Evolutionary conservation across 257 asterid species (phyloP).

Genomic region (Capsicum pubescens): DNA sequence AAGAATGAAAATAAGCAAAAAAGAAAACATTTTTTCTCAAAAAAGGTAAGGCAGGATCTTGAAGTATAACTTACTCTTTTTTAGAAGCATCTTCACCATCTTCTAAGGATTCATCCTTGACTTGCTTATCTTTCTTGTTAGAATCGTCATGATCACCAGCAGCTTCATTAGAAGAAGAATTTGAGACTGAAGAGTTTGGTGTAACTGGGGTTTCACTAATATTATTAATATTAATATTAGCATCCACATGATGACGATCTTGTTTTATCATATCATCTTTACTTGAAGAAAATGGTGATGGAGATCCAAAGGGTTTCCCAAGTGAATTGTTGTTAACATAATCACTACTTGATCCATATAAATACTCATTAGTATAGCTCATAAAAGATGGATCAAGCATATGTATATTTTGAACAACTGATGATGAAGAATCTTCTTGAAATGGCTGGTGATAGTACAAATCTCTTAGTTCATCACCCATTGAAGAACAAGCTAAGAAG

Average conservation of each 20-base stretch:
- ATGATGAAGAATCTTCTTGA: constrained; percentile 39
- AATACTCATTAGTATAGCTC: constrained; percentile 48
- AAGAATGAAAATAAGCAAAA: background rate
- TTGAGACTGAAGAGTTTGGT: constrained; percentile 67
- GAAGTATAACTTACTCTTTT: constrained; percentile 53
- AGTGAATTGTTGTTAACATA: constrained; percentile 34
- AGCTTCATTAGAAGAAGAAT: constrained; percentile 63
- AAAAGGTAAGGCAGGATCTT: background rate
- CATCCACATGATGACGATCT: background rate
- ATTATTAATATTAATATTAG: constrained; percentile 31
- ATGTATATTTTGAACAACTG: constrained; percentile 41
- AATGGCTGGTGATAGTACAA: constrained; percentile 62
- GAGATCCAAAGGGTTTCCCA: constrained; percentile 40
- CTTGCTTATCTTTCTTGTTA: constrained; percentile 45
- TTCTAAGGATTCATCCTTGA: constrained; percentile 38
- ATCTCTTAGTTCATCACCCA: constrained; percentile 68
- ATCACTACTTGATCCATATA: constrained; percentile 47
- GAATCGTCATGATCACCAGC: constrained; percentile 49
- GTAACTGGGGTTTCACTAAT: constrained; percentile 50
- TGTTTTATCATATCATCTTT: constrained; percentile 31
- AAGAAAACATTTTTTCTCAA: background rate
- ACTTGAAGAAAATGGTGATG: constrained; percentile 31
- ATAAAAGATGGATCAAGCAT: constrained; percentile 59
- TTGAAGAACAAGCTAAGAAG: constrained; percentile 38
- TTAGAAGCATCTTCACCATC: constrained; percentile 55